Percentiles rank a stretch among this genome's conserved stretches.
Evolutionary conservation across 202 grass and related monocot species (phyloP).

Genomic region (Hordeum pubiflorum): DNA sequence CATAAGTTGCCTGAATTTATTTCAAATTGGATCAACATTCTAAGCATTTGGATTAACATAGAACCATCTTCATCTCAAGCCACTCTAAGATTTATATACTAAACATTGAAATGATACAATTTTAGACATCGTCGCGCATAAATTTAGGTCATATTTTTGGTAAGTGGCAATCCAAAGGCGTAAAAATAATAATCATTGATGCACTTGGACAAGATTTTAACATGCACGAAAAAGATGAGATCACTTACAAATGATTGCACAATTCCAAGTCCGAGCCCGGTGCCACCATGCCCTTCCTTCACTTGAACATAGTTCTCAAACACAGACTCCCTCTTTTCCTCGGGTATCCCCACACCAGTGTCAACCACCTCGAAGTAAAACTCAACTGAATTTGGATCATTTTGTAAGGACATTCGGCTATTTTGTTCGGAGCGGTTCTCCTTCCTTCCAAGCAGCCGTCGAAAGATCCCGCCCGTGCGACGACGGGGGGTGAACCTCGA

Average conservation of each 20-base stretch:
- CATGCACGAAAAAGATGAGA: not conserved
- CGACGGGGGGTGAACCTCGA: slow-evolving; percentile 17
- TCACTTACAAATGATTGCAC: slow-evolving; percentile 64
- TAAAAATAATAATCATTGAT: no score
- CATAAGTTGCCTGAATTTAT: not conserved
- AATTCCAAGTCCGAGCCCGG: slow-evolving; percentile 85
- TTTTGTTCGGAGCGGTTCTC: not conserved
- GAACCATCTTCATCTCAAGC: not conserved
- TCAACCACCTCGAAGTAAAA: slow-evolving; percentile 76
- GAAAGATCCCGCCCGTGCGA: not conserved
- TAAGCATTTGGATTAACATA: not conserved
- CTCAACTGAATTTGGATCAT: slow-evolving; percentile 32
- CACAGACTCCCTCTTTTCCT: slow-evolving; percentile 58
- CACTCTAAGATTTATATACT: no score
- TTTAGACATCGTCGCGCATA: no score
- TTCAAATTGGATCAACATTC: not conserved
- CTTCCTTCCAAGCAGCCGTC: slow-evolving; percentile 19
- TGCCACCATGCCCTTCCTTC: slow-evolving; percentile 64
- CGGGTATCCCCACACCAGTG: slow-evolving; percentile 59
- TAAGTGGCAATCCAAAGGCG: no score
- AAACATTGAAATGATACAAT: no score
- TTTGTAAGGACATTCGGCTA: not conserved
- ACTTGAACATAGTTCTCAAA: slow-evolving; percentile 91
- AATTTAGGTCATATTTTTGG: no score
- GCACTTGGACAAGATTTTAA: not conserved